Percentiles rank a stretch among this genome's conserved stretches.
phyloP scores from a whole-genome alignment of 179 eudicot genomes.

The Nepenthes alata region DNA sequence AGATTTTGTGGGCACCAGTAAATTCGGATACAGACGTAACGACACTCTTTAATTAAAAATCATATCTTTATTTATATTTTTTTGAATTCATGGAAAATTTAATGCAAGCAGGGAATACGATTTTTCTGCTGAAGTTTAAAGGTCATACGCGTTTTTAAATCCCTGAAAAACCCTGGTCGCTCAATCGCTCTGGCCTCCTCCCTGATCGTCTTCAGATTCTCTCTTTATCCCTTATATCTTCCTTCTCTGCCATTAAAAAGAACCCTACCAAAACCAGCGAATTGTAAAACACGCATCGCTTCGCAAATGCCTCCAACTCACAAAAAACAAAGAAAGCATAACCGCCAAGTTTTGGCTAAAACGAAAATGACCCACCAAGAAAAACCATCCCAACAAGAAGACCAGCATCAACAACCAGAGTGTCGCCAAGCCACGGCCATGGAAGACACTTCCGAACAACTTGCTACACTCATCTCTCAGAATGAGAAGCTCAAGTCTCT shows the following conservation, averaged over 20 bases:
- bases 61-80: too few species aligned
- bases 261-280: too few species aligned
- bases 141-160: conserved; percentile 1
- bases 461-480: conserved; percentile 1
- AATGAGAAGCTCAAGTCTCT: conserved; percentile 36
- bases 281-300: too few species aligned
- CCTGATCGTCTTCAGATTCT: not conserved
- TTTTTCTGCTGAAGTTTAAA: not conserved
- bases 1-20: too few species aligned
- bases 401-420: conserved; percentile 4
- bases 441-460: conserved; percentile 27
- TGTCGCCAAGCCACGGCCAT: conserved; percentile 17
- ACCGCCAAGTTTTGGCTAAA: conserved; percentile 50
- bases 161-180: conserved; percentile 18
- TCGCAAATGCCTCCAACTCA: conserved; percentile 2
- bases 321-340: conserved; percentile 9
- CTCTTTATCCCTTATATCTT: too few species aligned
- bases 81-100: too few species aligned
- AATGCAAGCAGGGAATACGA: not conserved
- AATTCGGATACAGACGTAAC: too few species aligned
- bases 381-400: conserved; percentile 12
- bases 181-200: conserved; percentile 7
- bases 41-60: too few species aligned
- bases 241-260: too few species aligned
- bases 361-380: conserved; percentile 39